phyloP scores from a whole-genome alignment of 768 basidiomycete species.

The Leccinum imitatum region DNA sequence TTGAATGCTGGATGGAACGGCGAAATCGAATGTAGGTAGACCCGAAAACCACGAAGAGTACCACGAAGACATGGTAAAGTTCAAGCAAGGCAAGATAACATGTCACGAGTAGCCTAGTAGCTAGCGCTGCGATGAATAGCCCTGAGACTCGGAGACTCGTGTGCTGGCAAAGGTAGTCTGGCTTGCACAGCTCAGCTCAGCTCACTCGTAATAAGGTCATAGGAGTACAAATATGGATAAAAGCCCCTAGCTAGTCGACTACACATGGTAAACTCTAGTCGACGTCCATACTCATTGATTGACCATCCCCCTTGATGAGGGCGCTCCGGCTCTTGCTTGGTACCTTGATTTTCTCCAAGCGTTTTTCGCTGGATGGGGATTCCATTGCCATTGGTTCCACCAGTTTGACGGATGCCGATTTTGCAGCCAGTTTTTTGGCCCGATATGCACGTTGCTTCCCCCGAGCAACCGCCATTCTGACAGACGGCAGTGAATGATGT shows the following conservation, averaged over 20 bases:
- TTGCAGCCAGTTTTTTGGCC: conserved; percentile 58
- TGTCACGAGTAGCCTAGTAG: conserved; percentile 11
- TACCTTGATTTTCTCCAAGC: conserved; percentile 79
- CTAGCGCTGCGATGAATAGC: conserved; percentile 5
- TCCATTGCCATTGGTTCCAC: conserved; percentile 58
- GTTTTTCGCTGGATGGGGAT: conserved; percentile 45
- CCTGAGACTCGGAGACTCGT: conserved; percentile 1
- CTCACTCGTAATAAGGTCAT: neutral
- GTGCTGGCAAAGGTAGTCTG: conserved; percentile 1
- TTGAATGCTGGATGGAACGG: conserved; percentile 73
- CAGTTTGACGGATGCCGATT: conserved; percentile 56
- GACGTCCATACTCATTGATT: conserved; percentile 89
- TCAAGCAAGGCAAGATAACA: conserved; percentile 19
- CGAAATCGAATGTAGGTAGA: conserved; percentile 64
- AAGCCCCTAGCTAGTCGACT: conserved; percentile 14
- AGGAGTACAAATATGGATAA: conserved; percentile 19
- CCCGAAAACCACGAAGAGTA: conserved; percentile 51
- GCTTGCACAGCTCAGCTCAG: neutral
- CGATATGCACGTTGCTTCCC: conserved; percentile 77
- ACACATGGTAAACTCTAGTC: conserved; percentile 43
- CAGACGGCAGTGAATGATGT: neutral
- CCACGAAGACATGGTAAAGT: conserved; percentile 48
- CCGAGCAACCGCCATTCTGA: conserved; percentile 81
- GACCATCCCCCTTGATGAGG: conserved; percentile 79
- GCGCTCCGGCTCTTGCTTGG: conserved; percentile 63